Conservation (phyloP, 1,284 basidiomycete species). For the Cryptococcus hybrid region DNA sequence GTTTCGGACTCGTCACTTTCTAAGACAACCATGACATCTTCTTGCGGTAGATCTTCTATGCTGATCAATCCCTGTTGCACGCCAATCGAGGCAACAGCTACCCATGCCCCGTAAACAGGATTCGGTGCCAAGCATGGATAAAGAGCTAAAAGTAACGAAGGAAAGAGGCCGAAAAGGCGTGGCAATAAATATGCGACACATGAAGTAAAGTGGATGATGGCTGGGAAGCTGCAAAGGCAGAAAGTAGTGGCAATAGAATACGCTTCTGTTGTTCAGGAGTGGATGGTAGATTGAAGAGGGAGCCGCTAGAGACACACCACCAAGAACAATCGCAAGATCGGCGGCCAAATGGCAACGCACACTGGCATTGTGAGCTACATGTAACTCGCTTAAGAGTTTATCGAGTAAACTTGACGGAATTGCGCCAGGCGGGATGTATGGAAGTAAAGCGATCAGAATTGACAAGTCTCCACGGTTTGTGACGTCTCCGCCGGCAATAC, state of each 20-base stretch:
- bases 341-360: slow-evolving; percentile 27
- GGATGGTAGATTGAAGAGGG: not conserved
- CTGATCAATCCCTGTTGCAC: slow-evolving; percentile 23
- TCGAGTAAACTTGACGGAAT: slow-evolving; percentile 19
- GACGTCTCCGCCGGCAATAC: slow-evolving; percentile 11
- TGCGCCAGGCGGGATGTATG: slow-evolving; percentile 14
- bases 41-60: slow-evolving; percentile 21
- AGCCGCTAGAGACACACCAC: not conserved
- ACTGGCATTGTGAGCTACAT: slow-evolving; percentile 18
- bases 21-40: slow-evolving; percentile 26
- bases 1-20: slow-evolving; percentile 30
- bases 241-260: slow-evolving; percentile 31
- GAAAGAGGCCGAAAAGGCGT: not conserved
- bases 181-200: not conserved
- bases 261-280: slow-evolving; percentile 4
- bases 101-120: slow-evolving; percentile 31
- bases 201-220: not conserved
- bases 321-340: slow-evolving; percentile 13
- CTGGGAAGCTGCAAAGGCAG: slow-evolving; percentile 6
- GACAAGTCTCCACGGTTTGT: slow-evolving; percentile 18
- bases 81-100: slow-evolving; percentile 36
- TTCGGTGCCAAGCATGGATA: slow-evolving; percentile 14
- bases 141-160: slow-evolving; percentile 28
- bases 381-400: slow-evolving; percentile 24
- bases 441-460: slow-evolving; percentile 20